Evolutionary conservation across 306 rosid genomes (phyloP), one percentile per base, ranked within the genome.

Genomic region (Cyamopsis tetragonoloba): DNA sequence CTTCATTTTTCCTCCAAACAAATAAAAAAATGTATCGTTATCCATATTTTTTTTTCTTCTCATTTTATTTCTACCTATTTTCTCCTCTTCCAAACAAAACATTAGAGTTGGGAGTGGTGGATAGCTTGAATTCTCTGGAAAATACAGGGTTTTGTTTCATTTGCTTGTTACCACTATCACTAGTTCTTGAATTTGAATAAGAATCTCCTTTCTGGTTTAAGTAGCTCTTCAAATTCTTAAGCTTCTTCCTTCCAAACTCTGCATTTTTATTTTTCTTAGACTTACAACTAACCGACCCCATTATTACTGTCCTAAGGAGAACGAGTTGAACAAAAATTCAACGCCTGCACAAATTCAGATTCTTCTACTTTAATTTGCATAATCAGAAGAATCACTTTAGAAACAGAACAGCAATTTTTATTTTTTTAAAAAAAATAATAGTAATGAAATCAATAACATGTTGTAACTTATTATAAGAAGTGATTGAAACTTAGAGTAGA

Each of bases 261-360:
- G 3, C 42, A 55, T 55, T 68, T 63, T 58, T 68, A 63, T 41
- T 72, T 47, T 58, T 75, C 74, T 68, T 74, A 20, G 20, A 59
- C 46, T 58, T 63, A 30, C 85, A 77, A 41, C 97, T 88, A 47
- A 86, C 80, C 27, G 77, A 91, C 23, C 96, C 97, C 97, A 91
- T 91, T 70, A 42, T 64, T n/a, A n/a, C n/a, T 28, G 5, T 30
- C 76, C 37, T 1, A 60, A 55, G 27, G 18, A 8, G 7, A 57
- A 51, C 15, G 14, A 79, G 30, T 43, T 5, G 13, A 59, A 51
- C 7, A 51, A 62, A 59, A 31, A 2, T 22, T 31, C 65, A 71
- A 56, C 56, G 13, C 72, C 78, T 64, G 71, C 77, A 64, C 14
- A 38, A 62, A 56, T 74, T 63, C 28, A 18, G 31, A n/a, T n/a